Evolutionary conservation across 129 eudicot species (phyloP).

Genomic region (Escallonia herrerae): DNA sequence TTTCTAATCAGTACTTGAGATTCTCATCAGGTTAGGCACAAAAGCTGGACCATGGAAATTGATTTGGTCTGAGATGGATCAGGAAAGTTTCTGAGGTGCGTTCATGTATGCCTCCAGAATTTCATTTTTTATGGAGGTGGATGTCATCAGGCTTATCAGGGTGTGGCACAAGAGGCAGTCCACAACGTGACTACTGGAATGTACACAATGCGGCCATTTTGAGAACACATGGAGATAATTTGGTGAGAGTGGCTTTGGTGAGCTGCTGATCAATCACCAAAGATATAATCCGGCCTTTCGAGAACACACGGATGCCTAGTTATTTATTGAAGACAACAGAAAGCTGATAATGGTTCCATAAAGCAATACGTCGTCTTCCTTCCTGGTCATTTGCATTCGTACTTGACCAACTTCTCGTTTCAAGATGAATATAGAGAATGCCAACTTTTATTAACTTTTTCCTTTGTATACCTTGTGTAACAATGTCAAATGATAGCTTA

Average conservation of each 20-base stretch:
- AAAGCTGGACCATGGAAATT: slow-evolving; percentile 78
- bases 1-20: neutral
- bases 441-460: too few relatives aligned
- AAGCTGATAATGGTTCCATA: neutral
- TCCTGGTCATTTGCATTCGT: neutral
- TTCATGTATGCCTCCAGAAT: neutral
- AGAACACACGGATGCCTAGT: neutral
- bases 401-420: neutral
- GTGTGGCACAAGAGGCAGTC: neutral
- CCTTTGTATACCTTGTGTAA: too few relatives aligned
- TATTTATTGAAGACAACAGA: neutral
- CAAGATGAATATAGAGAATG: too few relatives aligned
- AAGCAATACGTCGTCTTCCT: neutral
- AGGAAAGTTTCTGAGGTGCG: slow-evolving; percentile 27
- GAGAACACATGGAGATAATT: neutral
- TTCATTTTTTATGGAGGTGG: neutral
- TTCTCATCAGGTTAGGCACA: slow-evolving; percentile 50
- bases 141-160: neutral
- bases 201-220: too few relatives aligned
- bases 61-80: slow-evolving; percentile 43
- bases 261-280: neutral
- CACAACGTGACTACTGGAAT: neutral
- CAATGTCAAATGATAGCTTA: too few relatives aligned
- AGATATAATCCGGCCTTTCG: neutral
- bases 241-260: neutral